phyloP scores from a whole-genome alignment of 2,329 filamentous ascomycete species.

The Pseudogymnoascus sp. region DNA sequence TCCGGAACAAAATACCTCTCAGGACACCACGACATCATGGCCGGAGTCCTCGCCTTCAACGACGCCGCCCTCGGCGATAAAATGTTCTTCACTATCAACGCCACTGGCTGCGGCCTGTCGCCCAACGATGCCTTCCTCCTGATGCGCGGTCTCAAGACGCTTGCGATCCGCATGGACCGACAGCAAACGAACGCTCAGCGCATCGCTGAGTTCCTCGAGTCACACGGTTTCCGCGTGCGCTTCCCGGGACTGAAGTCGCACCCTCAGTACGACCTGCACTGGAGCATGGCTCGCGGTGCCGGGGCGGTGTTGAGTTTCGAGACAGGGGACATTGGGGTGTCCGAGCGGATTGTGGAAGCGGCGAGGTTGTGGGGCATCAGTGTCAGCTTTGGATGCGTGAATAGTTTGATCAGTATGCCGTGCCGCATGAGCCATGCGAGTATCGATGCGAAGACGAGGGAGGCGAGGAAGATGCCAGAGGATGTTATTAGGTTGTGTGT shows the following conservation, averaged over 20 bases:
- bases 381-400: slow-evolving; percentile 96
- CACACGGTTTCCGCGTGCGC: slow-evolving; percentile 84
- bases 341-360: slow-evolving; percentile 88
- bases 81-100: slow-evolving; percentile 95
- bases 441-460: slow-evolving; percentile 88
- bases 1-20: slow-evolving; percentile 97
- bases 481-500: slow-evolving; percentile 94
- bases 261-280: slow-evolving; percentile 92
- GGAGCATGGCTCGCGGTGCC: slow-evolving; percentile 88
- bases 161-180: slow-evolving; percentile 97
- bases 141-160: slow-evolving; percentile 90
- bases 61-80: slow-evolving; percentile 73
- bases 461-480: slow-evolving; percentile 86
- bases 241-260: slow-evolving; percentile 92
- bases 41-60: slow-evolving; percentile 89
- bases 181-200: slow-evolving; percentile 87
- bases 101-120: slow-evolving; percentile 85
- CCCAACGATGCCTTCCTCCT: slow-evolving; percentile 96
- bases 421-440: slow-evolving; percentile 99
- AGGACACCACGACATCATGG: slow-evolving; percentile 98
- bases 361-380: slow-evolving; percentile 90
- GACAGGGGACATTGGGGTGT: slow-evolving; percentile 75
- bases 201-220: slow-evolving; percentile 88
- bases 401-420: slow-evolving; percentile 97
- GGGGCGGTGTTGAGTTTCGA: slow-evolving; percentile 95